Evolutionary conservation across 2,329 filamentous ascomycete genomes (phyloP).

Genomic region (Plenodomus tracheiphilus): DNA sequence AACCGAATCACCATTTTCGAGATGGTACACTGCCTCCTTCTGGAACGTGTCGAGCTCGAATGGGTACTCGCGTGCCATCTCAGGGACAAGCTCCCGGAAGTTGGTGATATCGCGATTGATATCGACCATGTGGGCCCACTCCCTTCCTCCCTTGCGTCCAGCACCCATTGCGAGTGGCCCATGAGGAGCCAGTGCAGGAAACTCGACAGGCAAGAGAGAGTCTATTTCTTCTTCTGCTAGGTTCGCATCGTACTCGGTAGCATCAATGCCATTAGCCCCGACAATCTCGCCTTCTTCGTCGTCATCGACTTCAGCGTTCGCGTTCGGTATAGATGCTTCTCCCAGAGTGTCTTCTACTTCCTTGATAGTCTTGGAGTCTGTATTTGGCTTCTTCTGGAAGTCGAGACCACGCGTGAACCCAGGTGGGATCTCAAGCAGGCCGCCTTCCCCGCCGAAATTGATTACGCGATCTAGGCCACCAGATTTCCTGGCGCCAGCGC

Average conservation of each 20-base stretch:
- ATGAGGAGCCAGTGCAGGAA: slow-evolving; percentile 85
- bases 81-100: slow-evolving; percentile 87
- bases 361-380: slow-evolving; percentile 64
- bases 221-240: slow-evolving; percentile 71
- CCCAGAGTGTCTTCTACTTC: slow-evolving; percentile 70
- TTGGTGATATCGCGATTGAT: slow-evolving; percentile 92
- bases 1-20: slow-evolving; percentile 94
- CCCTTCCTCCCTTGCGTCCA: slow-evolving; percentile 73
- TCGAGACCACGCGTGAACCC: slow-evolving; percentile 79
- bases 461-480: slow-evolving; percentile 79
- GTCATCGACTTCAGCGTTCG: slow-evolving; percentile 25
- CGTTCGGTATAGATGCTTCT: slow-evolving; percentile 48
- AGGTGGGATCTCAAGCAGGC: slow-evolving; percentile 78
- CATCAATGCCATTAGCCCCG: slow-evolving; percentile 29
- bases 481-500: slow-evolving; percentile 45
- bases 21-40: slow-evolving; percentile 96
- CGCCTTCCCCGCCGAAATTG: slow-evolving; percentile 74
- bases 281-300: slow-evolving; percentile 30
- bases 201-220: slow-evolving; percentile 85
- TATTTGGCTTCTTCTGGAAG: slow-evolving; percentile 63
- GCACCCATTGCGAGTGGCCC: slow-evolving; percentile 73
- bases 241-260: slow-evolving; percentile 48
- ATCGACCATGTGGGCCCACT: slow-evolving; percentile 99
- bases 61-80: slow-evolving; percentile 95
- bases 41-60: slow-evolving; percentile 98